These are phyloP conservation scores for Phytophthora sojae DNA, from an alignment of 352 stramenopile genomes.

Conservation along the genomic window DNA sequence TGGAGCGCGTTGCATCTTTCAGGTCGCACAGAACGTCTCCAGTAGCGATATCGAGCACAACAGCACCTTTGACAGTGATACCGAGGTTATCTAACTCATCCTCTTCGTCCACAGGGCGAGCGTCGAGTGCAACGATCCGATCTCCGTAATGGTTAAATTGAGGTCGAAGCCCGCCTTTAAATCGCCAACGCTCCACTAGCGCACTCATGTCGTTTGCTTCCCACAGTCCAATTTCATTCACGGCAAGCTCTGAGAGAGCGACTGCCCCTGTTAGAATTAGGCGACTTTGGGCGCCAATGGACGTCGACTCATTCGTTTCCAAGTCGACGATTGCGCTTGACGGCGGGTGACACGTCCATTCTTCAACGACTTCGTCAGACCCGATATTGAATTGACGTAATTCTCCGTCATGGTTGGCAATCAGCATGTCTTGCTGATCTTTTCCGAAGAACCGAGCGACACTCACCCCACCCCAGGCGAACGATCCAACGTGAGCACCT, in stretches of 20 bases:
- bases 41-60: constrained; percentile 78
- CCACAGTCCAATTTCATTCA: constrained; percentile 77
- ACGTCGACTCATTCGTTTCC: constrained; percentile 74
- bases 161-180: constrained; percentile 61
- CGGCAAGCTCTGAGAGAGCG: constrained; percentile 56
- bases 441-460: constrained; percentile 71
- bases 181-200: constrained; percentile 65
- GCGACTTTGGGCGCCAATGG: constrained; percentile 56
- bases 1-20: constrained; percentile 68
- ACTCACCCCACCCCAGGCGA: constrained; percentile 67
- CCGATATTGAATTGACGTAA: constrained; percentile 69
- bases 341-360: constrained; percentile 80
- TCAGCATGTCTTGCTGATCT: constrained; percentile 70
- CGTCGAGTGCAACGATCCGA: constrained; percentile 73
- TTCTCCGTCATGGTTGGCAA: constrained; percentile 81
- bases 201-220: constrained; percentile 69
- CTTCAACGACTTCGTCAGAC: constrained; percentile 67
- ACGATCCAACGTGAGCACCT: constrained; percentile 52
- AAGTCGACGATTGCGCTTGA: constrained; percentile 74
- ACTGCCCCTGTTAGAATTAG: constrained; percentile 65
- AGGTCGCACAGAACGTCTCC: constrained; percentile 69
- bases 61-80: constrained; percentile 50
- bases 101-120: constrained; percentile 43
- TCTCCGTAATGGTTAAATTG: constrained; percentile 87
- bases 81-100: constrained; percentile 38